phyloP scores from a whole-genome alignment of 768 basidiomycete genomes.

The Cystobasidium onofrii region DNA sequence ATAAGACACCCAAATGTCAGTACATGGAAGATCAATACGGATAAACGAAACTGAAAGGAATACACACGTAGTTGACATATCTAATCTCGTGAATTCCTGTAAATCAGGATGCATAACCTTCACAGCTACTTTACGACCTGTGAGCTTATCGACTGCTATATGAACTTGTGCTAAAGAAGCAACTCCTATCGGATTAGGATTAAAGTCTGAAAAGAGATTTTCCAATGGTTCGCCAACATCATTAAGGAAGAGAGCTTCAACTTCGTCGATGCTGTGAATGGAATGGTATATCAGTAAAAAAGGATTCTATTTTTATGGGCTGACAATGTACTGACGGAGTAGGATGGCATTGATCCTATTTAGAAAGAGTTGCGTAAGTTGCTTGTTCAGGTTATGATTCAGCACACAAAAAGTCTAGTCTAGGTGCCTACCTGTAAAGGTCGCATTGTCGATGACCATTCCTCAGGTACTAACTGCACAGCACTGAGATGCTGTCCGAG shows the following conservation, averaged over 20 bases:
- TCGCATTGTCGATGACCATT: constrained; percentile 51
- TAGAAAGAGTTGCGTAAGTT: neutral
- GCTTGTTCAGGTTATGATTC: neutral
- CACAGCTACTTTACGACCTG: constrained; percentile 72
- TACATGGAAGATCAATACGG: neutral
- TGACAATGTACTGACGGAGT: constrained; percentile 54
- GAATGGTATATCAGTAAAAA: neutral
- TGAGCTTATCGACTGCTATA: constrained; percentile 62
- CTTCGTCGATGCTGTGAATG: constrained; percentile 53
- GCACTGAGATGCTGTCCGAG: constrained; percentile 76
- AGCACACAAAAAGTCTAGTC: neutral
- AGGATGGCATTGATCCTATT: constrained; percentile 85
- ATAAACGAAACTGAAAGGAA: neutral
- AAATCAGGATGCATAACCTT: constrained; percentile 83
- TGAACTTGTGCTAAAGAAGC: constrained; percentile 96
- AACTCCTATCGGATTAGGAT: constrained; percentile 80
- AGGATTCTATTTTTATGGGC: no score
- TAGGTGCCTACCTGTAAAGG: constrained; percentile 42
- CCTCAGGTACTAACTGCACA: constrained; percentile 54
- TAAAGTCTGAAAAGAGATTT: constrained; percentile 75
- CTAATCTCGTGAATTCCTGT: constrained; percentile 81
- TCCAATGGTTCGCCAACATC: constrained; percentile 68
- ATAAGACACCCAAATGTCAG: neutral
- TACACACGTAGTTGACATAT: constrained; percentile 47
- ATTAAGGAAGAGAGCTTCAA: constrained; percentile 64